Evolutionary conservation across 768 basidiomycete genomes (phyloP), one percentile per base, ranked within the genome.

Genomic region (Leccinum uliginosum): DNA sequence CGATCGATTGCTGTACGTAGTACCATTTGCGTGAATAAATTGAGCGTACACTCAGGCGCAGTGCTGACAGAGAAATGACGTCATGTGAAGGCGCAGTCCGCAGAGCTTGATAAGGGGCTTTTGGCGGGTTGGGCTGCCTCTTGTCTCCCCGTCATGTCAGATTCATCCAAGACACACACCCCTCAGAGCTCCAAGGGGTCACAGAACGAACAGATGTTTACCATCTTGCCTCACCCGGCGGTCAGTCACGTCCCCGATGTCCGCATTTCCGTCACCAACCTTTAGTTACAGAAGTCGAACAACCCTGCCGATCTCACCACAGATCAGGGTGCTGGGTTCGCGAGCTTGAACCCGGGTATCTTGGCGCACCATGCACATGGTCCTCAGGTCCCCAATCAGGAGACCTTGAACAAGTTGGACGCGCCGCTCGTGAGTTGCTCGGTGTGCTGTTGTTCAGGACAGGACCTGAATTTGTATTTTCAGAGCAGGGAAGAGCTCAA

Each of bases 171-270:
- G 26, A 57, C 62, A 21, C 54, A 50, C 27, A 29, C 44, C 29
- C 15, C 15, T 1, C 49, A 54, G 35, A 45, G 15, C 15, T 11
- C 47, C 30, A 17, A 21, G 14, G 17, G 32, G 11, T 32, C 54
- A 45, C 57, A 57, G 50, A 53, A 57, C 7, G 78, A 83, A 62
- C 78, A 73, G 50, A 65, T 61, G 1, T 85, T 79, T 68, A 71
- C 70, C 49, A 86, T 82, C 63, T 75, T 79, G 55, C 85, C 85
- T 21, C 83, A 86, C 65, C 85, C 84, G 50, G 84, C 84, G 62
- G 83, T 84, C 62, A 49, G 79, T 64, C 3, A 29, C 46, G 59
- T 32, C 19, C 10, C 3, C 34, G 3, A 2, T 46, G 15, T 54
- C 40, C 29, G 43, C 19, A 15, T 26, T 35, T 23, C 2, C 10